Conservation (phyloP, 371 early-diverging fungal genomes). For the Rhizopus stolonifer region DNA sequence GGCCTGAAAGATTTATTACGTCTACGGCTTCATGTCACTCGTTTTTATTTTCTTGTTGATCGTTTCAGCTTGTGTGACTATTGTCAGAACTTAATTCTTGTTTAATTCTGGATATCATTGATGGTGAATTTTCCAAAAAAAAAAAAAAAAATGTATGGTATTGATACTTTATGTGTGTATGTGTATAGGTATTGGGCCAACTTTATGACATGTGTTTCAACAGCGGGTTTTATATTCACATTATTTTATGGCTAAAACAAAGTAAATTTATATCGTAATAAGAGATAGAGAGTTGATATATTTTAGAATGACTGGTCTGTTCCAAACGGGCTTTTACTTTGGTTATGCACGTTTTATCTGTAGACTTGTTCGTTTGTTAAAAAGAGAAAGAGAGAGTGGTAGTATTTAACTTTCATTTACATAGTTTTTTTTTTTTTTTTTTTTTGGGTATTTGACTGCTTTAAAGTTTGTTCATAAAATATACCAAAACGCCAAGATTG, state of each 20-base stretch:
- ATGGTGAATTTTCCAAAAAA: constrained; percentile 62
- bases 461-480: constrained; percentile 69
- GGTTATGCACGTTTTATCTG: constrained; percentile 71
- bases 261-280: constrained; percentile 39
- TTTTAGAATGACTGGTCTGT: constrained; percentile 76
- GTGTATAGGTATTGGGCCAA: constrained; percentile 74
- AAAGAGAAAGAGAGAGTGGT: background rate
- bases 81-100: constrained; percentile 78
- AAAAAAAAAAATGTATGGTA: no score
- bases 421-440: constrained; percentile 10
- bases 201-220: constrained; percentile 77
- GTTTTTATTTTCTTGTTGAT: constrained; percentile 71
- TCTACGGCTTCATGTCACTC: constrained; percentile 81
- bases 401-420: background rate
- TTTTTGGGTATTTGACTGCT: constrained; percentile 65
- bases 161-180: background rate
- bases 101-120: constrained; percentile 85
- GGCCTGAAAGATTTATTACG: constrained; percentile 82
- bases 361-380: constrained; percentile 73
- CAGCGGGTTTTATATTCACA: constrained; percentile 70
- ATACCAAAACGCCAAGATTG: constrained; percentile 75
- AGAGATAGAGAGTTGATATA: background rate
- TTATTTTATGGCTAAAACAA: constrained; percentile 76
- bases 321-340: constrained; percentile 82
- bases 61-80: constrained; percentile 75